Evolutionary conservation across 2,329 filamentous ascomycete genomes (phyloP).

Genomic region (Didymella sp.): DNA sequence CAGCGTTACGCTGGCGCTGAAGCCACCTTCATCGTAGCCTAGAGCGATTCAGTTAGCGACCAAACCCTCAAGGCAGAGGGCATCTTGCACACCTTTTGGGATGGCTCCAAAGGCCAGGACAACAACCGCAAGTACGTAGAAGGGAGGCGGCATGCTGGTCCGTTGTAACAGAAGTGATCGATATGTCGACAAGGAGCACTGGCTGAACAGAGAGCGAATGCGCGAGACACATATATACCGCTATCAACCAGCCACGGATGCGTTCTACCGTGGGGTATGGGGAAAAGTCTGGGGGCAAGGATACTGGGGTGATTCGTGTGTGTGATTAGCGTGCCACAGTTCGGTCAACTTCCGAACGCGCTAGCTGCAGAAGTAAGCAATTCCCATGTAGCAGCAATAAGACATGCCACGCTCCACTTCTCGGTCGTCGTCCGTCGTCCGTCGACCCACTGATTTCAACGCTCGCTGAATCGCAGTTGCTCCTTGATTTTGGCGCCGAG

Average conservation of each 20-base stretch:
- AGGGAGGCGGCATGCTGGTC: not conserved
- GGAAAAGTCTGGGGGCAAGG: not conserved
- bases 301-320: not conserved
- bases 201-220: not conserved
- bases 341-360: not conserved
- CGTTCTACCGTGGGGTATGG: not conserved
- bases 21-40: slow-evolving; percentile 1
- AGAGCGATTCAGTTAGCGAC: not conserved
- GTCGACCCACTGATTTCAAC: not conserved
- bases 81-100: not conserved
- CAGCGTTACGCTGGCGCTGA: slow-evolving; percentile 1
- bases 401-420: not conserved
- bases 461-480: not conserved
- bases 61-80: not conserved
- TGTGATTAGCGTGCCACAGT: not conserved
- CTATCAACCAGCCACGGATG: not conserved
- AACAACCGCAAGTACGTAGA: not conserved
- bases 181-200: not conserved
- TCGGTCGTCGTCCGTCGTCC: not conserved
- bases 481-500: not conserved
- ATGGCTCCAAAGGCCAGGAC: not conserved
- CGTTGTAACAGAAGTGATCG: not conserved
- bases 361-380: not conserved
- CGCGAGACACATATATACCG: not conserved
- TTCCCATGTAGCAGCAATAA: not conserved